phyloP scores from a whole-genome alignment of 257 asterid species.

The Coffea canephora region DNA sequence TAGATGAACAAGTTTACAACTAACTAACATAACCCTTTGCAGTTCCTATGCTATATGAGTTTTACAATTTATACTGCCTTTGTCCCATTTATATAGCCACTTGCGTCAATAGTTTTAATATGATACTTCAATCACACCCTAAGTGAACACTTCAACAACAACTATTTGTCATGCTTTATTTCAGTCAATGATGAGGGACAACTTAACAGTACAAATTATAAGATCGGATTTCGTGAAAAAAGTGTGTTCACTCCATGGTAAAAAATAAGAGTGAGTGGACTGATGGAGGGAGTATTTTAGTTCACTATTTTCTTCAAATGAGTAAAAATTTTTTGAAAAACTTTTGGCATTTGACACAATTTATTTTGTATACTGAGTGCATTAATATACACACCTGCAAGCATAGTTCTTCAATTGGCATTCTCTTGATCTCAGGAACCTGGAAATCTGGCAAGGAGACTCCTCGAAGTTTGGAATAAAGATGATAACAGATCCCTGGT shows the following conservation, averaged over 20 bases:
- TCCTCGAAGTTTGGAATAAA: conserved; percentile 69
- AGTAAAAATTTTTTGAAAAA: not conserved
- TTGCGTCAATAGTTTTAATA: too few relatives aligned
- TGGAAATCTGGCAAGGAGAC: conserved; percentile 79
- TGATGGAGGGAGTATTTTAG: not conserved
- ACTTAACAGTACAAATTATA: too few relatives aligned
- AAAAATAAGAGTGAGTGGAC: too few relatives aligned
- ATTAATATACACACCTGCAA: conserved; percentile 56
- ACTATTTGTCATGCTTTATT: too few relatives aligned
- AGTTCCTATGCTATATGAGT: not conserved
- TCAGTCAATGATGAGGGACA: too few relatives aligned
- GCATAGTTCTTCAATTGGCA: conserved; percentile 92
- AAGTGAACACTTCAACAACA: too few relatives aligned
- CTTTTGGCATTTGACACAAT: not conserved
- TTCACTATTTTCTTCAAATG: not conserved
- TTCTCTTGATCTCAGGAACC: conserved; percentile 94
- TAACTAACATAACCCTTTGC: not conserved
- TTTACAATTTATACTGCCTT: too few relatives aligned
- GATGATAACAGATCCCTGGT: conserved; percentile 90
- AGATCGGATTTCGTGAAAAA: too few relatives aligned
- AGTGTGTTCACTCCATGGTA: too few relatives aligned
- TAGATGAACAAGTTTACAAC: not conserved
- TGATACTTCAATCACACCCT: too few relatives aligned
- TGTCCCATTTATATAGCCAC: too few relatives aligned
- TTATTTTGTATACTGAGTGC: not conserved